Conservation (phyloP, 257 asterid genomes). For the Capsicum rhomboideum region DNA sequence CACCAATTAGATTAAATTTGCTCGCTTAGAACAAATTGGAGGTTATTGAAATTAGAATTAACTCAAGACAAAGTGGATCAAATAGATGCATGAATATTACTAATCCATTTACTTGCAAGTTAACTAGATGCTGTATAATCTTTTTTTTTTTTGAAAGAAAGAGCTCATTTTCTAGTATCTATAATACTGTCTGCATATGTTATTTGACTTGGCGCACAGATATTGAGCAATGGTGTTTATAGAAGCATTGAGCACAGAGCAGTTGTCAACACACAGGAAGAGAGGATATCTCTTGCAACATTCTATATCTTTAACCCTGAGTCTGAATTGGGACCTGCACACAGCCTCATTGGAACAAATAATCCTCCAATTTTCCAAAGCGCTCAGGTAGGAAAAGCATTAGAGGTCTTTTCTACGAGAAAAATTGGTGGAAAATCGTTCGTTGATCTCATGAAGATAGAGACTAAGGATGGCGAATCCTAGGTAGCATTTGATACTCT, state of each 20-base stretch:
- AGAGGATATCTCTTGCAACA: conserved; percentile 50
- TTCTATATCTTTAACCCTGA: conserved; percentile 30
- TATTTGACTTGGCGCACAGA: conserved; percentile 11
- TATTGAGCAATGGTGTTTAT: conserved; percentile 41
- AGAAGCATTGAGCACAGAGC: conserved; percentile 51
- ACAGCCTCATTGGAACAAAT: conserved; percentile 24
- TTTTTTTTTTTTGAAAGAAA: neutral
- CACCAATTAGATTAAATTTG: too few species aligned
- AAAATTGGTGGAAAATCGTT: conserved; percentile 33
- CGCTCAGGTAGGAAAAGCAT: conserved; percentile 13
- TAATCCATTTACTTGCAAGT: neutral
- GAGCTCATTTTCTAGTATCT: neutral
- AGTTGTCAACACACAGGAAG: conserved; percentile 28
- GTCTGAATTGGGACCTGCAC: conserved; percentile 39
- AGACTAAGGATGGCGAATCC: neutral
- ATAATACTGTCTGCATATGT: neutral
- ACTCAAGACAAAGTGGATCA: too few species aligned
- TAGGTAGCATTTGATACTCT: neutral
- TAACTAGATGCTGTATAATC: neutral
- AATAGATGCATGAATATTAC: too few species aligned
- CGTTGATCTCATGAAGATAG: conserved; percentile 33
- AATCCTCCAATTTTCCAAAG: conserved; percentile 31
- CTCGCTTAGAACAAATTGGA: too few species aligned
- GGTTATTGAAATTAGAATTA: too few species aligned
- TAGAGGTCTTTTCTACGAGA: conserved; percentile 31